phyloP scores from a whole-genome alignment of 805 yeast species.

The Metschnikowia hibisci region DNA sequence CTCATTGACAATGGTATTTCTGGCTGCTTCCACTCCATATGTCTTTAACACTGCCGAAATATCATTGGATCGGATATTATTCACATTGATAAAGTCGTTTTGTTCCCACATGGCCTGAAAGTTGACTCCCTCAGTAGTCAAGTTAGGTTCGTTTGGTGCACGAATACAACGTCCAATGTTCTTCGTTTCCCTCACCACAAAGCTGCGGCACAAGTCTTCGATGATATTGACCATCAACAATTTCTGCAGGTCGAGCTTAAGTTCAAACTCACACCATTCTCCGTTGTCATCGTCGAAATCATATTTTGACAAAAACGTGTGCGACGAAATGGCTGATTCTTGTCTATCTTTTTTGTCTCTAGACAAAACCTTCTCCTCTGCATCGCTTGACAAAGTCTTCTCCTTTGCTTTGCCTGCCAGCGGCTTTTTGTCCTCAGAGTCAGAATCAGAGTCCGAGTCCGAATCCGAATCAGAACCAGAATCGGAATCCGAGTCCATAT shows the following conservation, averaged over 20 bases:
- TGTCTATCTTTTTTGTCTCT: conserved; percentile 79
- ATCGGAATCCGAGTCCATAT: conserved; percentile 40
- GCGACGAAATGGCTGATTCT: conserved; percentile 69
- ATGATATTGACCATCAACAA: conserved; percentile 94
- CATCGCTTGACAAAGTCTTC: conserved; percentile 48
- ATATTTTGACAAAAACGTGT: conserved; percentile 70
- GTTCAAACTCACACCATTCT: conserved; percentile 87
- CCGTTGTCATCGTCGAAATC: conserved; percentile 88
- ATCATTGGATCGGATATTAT: conserved; percentile 88
- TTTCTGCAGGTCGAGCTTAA: conserved; percentile 84
- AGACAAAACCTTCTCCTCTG: conserved; percentile 42
- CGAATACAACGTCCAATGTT: conserved; percentile 89
- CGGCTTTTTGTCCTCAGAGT: conserved; percentile 12
- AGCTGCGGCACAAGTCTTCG: conserved; percentile 84
- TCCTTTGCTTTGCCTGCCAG: conserved; percentile 14
- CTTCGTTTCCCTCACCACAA: conserved; percentile 90
- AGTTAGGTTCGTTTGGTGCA: conserved; percentile 54
- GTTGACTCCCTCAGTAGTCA: conserved; percentile 97
- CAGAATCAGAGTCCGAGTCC: conserved; percentile 36
- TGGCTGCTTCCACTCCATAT: conserved; percentile 98
- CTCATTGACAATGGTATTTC: conserved; percentile 95
- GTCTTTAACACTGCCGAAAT: conserved; percentile 83
- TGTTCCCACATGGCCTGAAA: conserved; percentile 98
- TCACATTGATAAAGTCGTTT: conserved; percentile 86
- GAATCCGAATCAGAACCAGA: conserved; percentile 28